Conservation (phyloP, 345 rosid genomes). For the Carallia pectinifolia region DNA sequence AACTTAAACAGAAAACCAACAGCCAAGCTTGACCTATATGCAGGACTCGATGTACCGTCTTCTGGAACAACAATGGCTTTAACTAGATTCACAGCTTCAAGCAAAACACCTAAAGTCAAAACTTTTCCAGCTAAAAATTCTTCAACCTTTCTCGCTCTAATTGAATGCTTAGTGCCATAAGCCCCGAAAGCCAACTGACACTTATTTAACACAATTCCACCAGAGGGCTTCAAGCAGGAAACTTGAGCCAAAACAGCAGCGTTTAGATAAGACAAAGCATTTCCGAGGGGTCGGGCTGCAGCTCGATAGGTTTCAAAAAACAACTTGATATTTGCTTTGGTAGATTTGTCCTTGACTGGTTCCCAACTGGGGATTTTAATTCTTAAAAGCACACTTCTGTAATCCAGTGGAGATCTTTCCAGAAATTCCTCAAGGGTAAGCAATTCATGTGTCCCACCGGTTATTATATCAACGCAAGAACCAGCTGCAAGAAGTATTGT, state of each 20-base stretch:
- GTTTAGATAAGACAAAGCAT: conserved; percentile 68
- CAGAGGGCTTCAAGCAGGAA: conserved; percentile 33
- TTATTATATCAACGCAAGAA: conserved; percentile 44
- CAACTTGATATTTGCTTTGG: conserved; percentile 27
- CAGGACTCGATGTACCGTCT: conserved; percentile 39
- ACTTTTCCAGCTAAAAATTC: conserved; percentile 52
- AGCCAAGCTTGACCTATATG: conserved; percentile 75
- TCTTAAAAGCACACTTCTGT: conserved; percentile 47
- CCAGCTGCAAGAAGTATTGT: conserved; percentile 68
- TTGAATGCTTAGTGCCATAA: conserved; percentile 67
- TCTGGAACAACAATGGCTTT: conserved; percentile 50
- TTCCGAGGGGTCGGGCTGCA: conserved; percentile 73
- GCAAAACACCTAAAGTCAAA: conserved; percentile 42
- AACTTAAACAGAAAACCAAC: conserved; percentile 71
- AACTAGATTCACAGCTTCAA: conserved; percentile 55
- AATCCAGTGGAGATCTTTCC: conserved; percentile 51
- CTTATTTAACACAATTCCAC: conserved; percentile 37
- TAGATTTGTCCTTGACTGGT: conserved; percentile 22
- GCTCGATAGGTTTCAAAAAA: conserved; percentile 81
- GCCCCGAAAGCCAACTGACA: conserved; percentile 83
- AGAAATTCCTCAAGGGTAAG: conserved; percentile 58
- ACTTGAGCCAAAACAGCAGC: conserved; percentile 77
- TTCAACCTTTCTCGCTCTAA: conserved; percentile 66
- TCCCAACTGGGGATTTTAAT: conserved; percentile 48
- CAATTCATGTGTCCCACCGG: conserved; percentile 31